Evolutionary conservation across 1,284 basidiomycete species (phyloP), one percentile per base, ranked within the genome.

Genomic region (Heterobasidion occidentale): DNA sequence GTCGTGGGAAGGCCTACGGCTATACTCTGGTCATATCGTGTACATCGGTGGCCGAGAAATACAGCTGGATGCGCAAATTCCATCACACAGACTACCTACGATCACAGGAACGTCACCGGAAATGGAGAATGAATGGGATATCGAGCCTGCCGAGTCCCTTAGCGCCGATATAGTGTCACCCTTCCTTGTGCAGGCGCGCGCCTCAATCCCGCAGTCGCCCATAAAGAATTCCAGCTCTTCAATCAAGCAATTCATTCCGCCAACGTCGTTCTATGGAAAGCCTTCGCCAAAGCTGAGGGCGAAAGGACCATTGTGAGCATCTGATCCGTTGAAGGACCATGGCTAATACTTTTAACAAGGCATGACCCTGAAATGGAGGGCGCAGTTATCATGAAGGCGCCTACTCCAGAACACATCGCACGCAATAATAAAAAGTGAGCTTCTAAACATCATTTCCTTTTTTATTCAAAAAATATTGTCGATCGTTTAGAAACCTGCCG

Each of bases 311-410:
- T 63, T 87, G 88, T 89, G 46, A 33, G 27, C 20, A 12, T 38
- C 35, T 38, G 17, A 17, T 36, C 36, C 51, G n/a, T 17, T 55
- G 19, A n/a, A 42, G n/a, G 19, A 35, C 45, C 38, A 34, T 34
- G 46, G 20, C 8, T 17, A n/a, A 47, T 12, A 45, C 51, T 2
- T 14, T 69, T 48, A 36, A 36, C 9, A 35, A 89, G 90, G 58
- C 84, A 92, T 65, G 85, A 96, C 67, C 91, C 94, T 1, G 69
- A 79, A 4, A 80, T 78, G 2, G 79, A 84, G 51, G 89, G 83
- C 1, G 94, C 94, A 0, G 72, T 99, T 8, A 88, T 98, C 8
- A 92, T 99, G 91, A 88, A 86, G 59, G 74, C 80, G 3, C 94
- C 94, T 0, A 82, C 79, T 5, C 77, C 81, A 58, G 81, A 80